These are phyloP conservation scores for Pseudonitzschia multiseries DNA, from an alignment of 108 stramenopile species.

Conservation along the genomic window DNA sequence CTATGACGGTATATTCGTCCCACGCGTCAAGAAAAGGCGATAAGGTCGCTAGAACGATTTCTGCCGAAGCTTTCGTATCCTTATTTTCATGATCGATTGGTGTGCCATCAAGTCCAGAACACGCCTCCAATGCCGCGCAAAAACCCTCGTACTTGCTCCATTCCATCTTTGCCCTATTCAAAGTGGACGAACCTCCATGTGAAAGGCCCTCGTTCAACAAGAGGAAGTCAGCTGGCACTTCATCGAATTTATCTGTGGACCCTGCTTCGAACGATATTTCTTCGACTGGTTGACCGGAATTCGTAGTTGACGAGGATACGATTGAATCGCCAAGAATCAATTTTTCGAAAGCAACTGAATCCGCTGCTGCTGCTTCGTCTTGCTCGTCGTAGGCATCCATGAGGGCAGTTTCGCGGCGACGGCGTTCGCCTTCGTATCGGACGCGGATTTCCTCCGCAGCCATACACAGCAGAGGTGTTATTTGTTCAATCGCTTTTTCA, in stretches of 20 bases:
- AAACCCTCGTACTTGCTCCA: constrained; percentile 65
- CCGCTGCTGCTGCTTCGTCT: constrained; percentile 34
- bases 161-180: constrained; percentile 44
- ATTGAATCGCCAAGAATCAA: constrained; percentile 71
- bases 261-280: constrained; percentile 27
- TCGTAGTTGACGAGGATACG: constrained; percentile 30
- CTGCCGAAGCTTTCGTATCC: not conserved
- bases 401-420: constrained; percentile 66
- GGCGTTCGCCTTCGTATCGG: constrained; percentile 71
- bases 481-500: constrained; percentile 40
- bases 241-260: not conserved
- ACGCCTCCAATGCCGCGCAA: constrained; percentile 60
- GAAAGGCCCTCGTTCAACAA: constrained; percentile 55
- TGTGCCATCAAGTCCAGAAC: constrained; percentile 13
- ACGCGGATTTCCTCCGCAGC: constrained; percentile 65
- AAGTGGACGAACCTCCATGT: constrained; percentile 20
- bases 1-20: constrained; percentile 65
- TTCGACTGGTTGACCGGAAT: constrained; percentile 21
- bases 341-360: constrained; percentile 63
- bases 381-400: constrained; percentile 63
- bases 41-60: constrained; percentile 48
- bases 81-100: constrained; percentile 17
- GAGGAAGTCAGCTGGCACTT: constrained; percentile 59
- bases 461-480: constrained; percentile 38
- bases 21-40: constrained; percentile 69